Evolutionary conservation across 192 early-diverging fungal species (phyloP).

Genomic region (Coemansia sp.): DNA sequence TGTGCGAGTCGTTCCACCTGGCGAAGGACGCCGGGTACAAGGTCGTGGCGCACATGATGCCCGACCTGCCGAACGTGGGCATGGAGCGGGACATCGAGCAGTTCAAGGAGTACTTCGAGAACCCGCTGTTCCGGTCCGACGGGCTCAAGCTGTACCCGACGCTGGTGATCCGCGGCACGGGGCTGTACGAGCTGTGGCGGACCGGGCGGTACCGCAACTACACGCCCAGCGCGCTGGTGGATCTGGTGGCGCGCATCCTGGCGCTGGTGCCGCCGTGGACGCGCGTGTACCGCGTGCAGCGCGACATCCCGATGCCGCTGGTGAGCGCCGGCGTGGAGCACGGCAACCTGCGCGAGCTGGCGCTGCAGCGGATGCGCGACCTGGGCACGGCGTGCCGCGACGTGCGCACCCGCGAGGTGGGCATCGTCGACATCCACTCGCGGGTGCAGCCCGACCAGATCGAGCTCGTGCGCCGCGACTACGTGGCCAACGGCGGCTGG

Average conservation of each 20-base stretch:
- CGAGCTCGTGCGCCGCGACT: constrained; percentile 96
- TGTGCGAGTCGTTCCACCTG: constrained; percentile 96
- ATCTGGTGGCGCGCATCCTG: constrained; percentile 91
- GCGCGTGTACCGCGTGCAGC: constrained; percentile 95
- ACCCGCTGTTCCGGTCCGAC: constrained; percentile 97
- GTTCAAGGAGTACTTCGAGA: constrained; percentile 98
- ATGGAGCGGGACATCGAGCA: constrained; percentile 99
- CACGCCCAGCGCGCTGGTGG: constrained; percentile 91
- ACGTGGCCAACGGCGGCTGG: constrained; percentile 97
- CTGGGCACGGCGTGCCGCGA: constrained; percentile 94
- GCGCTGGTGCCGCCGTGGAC: constrained; percentile 99
- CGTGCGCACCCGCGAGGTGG: constrained; percentile 97
- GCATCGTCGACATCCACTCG: constrained; percentile 96
- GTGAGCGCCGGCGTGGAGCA: constrained; percentile 98
- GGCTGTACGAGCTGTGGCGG: constrained; percentile 97
- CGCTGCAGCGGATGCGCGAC: constrained; percentile 94
- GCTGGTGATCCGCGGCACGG: constrained; percentile 97
- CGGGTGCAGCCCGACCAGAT: constrained; percentile 93
- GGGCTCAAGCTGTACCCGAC: constrained; percentile 99
- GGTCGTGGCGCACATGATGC: constrained; percentile 99
- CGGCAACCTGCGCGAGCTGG: constrained; percentile 94
- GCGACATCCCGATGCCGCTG: constrained; percentile 99
- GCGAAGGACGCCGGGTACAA: constrained; percentile 99
- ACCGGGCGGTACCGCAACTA: constrained; percentile 98
- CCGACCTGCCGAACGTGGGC: constrained; percentile 98